Percentiles rank a stretch among this genome's conserved stretches.
These are phyloP conservation scores for Hypoxylon sp. DNA, from an alignment of 2,329 filamentous ascomycete genomes.

Conservation along the genomic window DNA sequence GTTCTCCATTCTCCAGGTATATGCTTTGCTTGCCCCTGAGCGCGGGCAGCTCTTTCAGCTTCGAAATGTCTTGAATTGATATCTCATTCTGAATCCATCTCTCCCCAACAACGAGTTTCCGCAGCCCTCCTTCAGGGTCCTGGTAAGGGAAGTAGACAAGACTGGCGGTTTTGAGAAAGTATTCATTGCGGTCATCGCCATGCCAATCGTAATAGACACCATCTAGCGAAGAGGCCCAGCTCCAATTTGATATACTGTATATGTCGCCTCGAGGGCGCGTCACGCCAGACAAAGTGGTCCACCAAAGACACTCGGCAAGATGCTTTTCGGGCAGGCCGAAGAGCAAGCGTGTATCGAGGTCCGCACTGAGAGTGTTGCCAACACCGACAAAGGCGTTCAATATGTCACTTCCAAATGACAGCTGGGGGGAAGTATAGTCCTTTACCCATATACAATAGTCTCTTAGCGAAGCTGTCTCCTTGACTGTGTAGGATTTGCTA, in stretches of 20 bases:
- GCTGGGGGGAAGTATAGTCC: constrained; percentile 31
- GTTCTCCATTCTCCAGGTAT: constrained; percentile 17
- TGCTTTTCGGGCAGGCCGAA: no score
- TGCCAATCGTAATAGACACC: constrained; percentile 23
- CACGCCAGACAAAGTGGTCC: no score
- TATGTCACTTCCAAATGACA: constrained; percentile 24
- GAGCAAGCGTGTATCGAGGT: no score
- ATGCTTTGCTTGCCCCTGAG: constrained; percentile 1
- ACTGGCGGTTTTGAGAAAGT: constrained; percentile 13
- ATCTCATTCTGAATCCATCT: constrained; percentile 20
- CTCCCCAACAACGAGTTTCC: constrained; percentile 28
- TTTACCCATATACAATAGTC: constrained; percentile 38
- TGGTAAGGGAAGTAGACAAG: constrained; percentile 29
- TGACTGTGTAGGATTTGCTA: neutral
- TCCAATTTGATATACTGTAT: constrained; percentile 33
- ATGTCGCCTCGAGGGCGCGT: constrained; percentile 10
- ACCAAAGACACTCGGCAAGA: no score
- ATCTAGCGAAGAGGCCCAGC: constrained; percentile 20
- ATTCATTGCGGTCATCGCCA: neutral
- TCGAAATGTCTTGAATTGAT: constrained; percentile 21
- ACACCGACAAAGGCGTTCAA: constrained; percentile 36
- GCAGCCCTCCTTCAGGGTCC: constrained; percentile 13
- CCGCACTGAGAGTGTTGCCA: no score
- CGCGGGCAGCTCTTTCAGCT: constrained; percentile 4
- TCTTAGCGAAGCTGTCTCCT: constrained; percentile 7